Percentiles rank a stretch among this genome's conserved stretches.
These are phyloP conservation scores for Hypoxylon sp. DNA, from an alignment of 2,329 filamentous ascomycete species.

Conservation along the genomic window DNA sequence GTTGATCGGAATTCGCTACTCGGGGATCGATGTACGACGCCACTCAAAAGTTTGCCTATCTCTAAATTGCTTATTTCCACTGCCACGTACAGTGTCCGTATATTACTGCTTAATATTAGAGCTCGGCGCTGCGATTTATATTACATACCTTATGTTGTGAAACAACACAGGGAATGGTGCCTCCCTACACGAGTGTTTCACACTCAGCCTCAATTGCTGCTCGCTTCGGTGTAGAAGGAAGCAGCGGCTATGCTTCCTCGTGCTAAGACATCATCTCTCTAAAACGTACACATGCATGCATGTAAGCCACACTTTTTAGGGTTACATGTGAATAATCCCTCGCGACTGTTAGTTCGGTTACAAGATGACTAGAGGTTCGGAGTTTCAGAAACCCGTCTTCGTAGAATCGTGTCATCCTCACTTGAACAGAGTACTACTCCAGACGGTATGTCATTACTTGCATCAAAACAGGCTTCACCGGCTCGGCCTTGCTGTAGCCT, in stretches of 20 bases:
- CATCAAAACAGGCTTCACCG: neutral
- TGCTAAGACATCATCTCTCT: neutral
- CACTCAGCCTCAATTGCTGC: neutral
- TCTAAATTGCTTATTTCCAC: neutral
- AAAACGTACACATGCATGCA: neutral
- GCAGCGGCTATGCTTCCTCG: neutral
- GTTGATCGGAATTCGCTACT: neutral
- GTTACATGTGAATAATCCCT: neutral
- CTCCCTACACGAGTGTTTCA: conserved; percentile 1
- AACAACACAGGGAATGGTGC: neutral
- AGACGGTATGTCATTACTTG: neutral
- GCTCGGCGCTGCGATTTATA: neutral
- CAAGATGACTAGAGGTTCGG: neutral
- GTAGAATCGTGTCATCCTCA: neutral
- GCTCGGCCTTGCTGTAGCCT: neutral
- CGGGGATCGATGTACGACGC: neutral
- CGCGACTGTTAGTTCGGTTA: neutral
- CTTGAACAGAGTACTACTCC: neutral
- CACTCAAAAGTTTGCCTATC: neutral
- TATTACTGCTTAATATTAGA: neutral
- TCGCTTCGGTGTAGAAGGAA: neutral
- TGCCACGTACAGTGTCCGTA: neutral
- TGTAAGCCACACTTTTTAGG: neutral
- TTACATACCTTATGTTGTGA: neutral
- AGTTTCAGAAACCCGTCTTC: neutral